Percentiles rank a stretch among this genome's conserved stretches.
Conservation (phyloP, 441 rosid species). For the Aleurites moluccanus region DNA sequence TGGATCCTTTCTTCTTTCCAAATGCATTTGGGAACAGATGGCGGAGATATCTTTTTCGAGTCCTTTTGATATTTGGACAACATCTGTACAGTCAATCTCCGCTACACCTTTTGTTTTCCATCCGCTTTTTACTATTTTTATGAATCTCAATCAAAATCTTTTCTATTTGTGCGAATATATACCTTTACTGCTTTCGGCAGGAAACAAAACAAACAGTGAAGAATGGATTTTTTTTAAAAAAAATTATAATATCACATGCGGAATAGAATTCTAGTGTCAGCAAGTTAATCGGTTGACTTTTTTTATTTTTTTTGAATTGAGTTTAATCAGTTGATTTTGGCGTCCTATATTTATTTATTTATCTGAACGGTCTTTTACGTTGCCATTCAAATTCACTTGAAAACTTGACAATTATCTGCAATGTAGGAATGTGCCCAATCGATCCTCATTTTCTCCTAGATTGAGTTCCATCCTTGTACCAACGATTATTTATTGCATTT, state of each 20-base stretch:
- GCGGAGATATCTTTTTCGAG: neutral
- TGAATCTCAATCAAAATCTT: neutral
- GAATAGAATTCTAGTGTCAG: too few relatives aligned
- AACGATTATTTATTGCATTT: too few relatives aligned
- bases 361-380: too few relatives aligned
- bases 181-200: neutral
- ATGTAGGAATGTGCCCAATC: too few relatives aligned
- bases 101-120: neutral
- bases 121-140: neutral
- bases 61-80: neutral
- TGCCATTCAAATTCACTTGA: neutral
- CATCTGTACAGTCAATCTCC: neutral
- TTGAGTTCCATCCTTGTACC: too few relatives aligned
- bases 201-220: neutral
- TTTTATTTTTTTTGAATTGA: too few relatives aligned
- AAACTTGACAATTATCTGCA: neutral
- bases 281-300: too few relatives aligned
- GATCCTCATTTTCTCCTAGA: too few relatives aligned
- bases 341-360: too few relatives aligned
- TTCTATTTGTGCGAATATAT: neutral
- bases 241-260: too few relatives aligned
- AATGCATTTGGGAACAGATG: neutral
- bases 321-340: too few relatives aligned
- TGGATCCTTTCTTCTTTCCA: neutral
- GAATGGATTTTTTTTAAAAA: too few relatives aligned